phyloP scores from a whole-genome alignment of 495 filamentous ascomycete genomes.

The Podospora appendiculata region DNA sequence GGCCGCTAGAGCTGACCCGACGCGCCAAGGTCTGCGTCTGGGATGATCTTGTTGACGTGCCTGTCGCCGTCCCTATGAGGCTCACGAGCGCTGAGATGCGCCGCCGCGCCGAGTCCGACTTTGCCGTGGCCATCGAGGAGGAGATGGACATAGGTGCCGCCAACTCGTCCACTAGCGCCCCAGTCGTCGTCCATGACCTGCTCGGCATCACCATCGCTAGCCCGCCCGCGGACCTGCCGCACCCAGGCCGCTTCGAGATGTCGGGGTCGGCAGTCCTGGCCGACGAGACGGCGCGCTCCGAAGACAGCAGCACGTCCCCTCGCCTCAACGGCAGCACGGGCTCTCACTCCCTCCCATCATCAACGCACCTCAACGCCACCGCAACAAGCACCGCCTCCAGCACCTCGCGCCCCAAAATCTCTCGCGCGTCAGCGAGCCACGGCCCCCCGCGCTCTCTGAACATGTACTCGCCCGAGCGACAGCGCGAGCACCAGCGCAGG shows the following conservation, averaged over 20 bases:
- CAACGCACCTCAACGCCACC: background rate
- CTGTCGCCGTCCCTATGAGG: conserved; percentile 83
- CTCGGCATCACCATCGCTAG: conserved; percentile 54
- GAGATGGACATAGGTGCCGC: conserved; percentile 88
- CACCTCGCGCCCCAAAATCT: conserved; percentile 8
- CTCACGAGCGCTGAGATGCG: conserved; percentile 71
- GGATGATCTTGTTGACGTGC: conserved; percentile 96
- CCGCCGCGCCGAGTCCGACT: conserved; percentile 38
- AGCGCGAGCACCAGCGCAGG: conserved; percentile 25
- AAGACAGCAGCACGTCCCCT: background rate
- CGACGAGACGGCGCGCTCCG: background rate
- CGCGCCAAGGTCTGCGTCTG: conserved; percentile 89
- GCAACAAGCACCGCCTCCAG: background rate
- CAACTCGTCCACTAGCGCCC: conserved; percentile 47
- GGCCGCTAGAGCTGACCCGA: conserved; percentile 86
- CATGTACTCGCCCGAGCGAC: conserved; percentile 34
- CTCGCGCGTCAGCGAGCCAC: conserved; percentile 19
- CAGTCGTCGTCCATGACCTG: conserved; percentile 54
- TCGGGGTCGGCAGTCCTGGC: conserved; percentile 11
- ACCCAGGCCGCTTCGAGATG: conserved; percentile 81
- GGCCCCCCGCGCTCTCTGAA: conserved; percentile 29
- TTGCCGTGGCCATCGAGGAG: conserved; percentile 46
- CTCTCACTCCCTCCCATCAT: background rate
- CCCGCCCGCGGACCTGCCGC: conserved; percentile 59
- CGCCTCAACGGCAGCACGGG: background rate